Conservation (phyloP, 1,284 basidiomycete species). For the Phlebopus sp. region DNA sequence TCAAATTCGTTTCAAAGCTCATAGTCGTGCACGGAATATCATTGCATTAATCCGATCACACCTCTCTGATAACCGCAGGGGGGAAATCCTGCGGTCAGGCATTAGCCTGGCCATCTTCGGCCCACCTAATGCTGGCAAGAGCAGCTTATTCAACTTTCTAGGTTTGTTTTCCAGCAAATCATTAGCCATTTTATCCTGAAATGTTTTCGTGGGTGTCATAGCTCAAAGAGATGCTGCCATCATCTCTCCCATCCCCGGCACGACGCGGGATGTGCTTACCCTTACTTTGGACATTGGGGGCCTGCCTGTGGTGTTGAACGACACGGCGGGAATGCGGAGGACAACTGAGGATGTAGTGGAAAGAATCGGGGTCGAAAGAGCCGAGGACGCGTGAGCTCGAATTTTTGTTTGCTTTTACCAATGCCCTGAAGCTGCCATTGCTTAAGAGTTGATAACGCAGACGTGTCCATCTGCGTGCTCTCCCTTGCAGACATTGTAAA, state of each 20-base stretch:
- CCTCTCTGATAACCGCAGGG: conserved; percentile 66
- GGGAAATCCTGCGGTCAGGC: conserved; percentile 82
- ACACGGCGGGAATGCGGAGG: conserved; percentile 82
- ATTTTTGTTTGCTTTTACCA: conserved; percentile 12
- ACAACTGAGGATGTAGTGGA: conserved; percentile 71
- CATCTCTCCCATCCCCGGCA: conserved; percentile 82
- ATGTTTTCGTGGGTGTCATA: conserved; percentile 27
- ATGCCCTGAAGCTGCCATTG: conserved; percentile 7
- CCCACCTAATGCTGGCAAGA: conserved; percentile 89
- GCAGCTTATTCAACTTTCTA: conserved; percentile 78
- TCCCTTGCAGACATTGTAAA: conserved; percentile 54
- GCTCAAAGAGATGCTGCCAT: conserved; percentile 87
- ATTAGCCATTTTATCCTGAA: background rate
- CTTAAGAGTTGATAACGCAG: conserved; percentile 54
- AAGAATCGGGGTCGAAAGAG: conserved; percentile 77
- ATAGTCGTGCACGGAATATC: conserved; percentile 44
- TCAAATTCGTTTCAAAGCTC: conserved; percentile 39
- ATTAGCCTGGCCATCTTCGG: conserved; percentile 84
- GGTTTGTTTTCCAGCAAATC: conserved; percentile 41
- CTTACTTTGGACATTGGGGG: conserved; percentile 85
- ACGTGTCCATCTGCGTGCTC: conserved; percentile 76
- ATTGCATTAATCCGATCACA: conserved; percentile 50
- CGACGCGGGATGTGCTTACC: conserved; percentile 83
- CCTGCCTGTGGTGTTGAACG: conserved; percentile 73
- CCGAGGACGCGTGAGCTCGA: conserved; percentile 53